Evolutionary conservation across 208 protist species (phyloP), one percentile per base, ranked within the genome.

Genomic region (Crithidia bombi): DNA sequence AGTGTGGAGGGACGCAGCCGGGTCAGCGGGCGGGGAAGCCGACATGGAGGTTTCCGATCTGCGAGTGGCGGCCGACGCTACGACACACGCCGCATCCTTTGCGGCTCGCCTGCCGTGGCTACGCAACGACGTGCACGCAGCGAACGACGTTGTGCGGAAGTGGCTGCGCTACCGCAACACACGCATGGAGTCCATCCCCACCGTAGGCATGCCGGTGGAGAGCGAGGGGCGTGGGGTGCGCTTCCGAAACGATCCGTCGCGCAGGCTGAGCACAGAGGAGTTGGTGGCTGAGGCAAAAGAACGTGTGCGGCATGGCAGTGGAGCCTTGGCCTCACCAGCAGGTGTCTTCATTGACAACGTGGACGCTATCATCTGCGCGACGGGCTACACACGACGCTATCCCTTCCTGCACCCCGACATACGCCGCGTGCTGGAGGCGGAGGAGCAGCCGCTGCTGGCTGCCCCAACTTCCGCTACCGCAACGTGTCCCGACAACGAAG

Each of bases 341-440:
- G 85, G 76, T 14, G 69, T 79, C 7, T 86, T 94, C 55, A n/a
- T 94, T 15, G 83, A 93, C 57, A 62, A 84, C 39, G 65, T 96
- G 7, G 91, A 94, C 75, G 82, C 82, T 12, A 81, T 96, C 21
- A 83, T 96, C 59, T 91, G 70, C 52, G 91, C 89, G 7, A 96
- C 91, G 1, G 91, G 91, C 2, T 96, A 87, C 79, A 81, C 63
- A 5, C 52, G 67, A 36, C 86, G 87, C 35, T 93, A 85, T 44
- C 87, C 91, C 3, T 96, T 96, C 79, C 74, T 96, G 23, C 78
- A 92, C 69, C 35, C 52, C 0, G 79, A 85, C 33, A 30, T 94
- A 54, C 87, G 91, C 32, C 52, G 67, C 23, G 75, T 81, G 19
- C 54, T 96, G 33, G 91, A 96, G 79, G 65, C 49, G 15, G 64